These are phyloP conservation scores for Serendipita indica DNA, from an alignment of 768 basidiomycete species.

Conservation along the genomic window DNA sequence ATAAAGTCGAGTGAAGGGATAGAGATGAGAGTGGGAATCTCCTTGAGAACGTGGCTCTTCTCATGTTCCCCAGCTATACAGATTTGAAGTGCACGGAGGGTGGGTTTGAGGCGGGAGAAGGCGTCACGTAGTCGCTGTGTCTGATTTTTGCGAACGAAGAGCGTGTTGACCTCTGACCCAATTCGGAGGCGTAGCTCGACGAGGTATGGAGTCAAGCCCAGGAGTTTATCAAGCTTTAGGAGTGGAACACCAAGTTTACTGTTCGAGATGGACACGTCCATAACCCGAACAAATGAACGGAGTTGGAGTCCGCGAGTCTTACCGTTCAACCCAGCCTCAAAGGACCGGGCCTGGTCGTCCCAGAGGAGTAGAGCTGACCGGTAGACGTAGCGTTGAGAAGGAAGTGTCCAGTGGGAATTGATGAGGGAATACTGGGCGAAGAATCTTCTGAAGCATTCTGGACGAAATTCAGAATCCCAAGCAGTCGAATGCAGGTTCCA, in stretches of 20 bases:
- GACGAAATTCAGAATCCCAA: slow-evolving; percentile 9
- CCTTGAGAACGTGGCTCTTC: not conserved
- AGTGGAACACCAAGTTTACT: not conserved
- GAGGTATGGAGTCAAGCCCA: not conserved
- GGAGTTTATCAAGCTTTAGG: not conserved
- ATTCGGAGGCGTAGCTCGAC: not conserved
- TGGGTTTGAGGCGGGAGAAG: not conserved
- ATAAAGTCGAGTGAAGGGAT: not conserved
- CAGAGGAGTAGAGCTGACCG: not conserved
- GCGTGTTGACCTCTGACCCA: not conserved
- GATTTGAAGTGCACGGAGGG: not conserved
- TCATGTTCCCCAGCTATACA: not conserved
- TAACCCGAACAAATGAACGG: not conserved
- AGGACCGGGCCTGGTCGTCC: not conserved
- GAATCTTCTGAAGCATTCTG: not conserved
- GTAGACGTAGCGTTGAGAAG: slow-evolving; percentile 1
- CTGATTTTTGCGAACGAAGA: not conserved
- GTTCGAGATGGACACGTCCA: not conserved
- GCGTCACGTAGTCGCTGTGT: not conserved
- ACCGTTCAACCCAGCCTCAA: not conserved
- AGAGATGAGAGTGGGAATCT: not conserved
- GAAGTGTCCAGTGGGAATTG: not conserved
- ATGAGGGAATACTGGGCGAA: slow-evolving; percentile 2
- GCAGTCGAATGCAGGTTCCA: not conserved
- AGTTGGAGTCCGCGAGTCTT: not conserved